Base-by-base conservation (phyloP, 306 rosid genomes). In the Biancaea sappan region DNA sequence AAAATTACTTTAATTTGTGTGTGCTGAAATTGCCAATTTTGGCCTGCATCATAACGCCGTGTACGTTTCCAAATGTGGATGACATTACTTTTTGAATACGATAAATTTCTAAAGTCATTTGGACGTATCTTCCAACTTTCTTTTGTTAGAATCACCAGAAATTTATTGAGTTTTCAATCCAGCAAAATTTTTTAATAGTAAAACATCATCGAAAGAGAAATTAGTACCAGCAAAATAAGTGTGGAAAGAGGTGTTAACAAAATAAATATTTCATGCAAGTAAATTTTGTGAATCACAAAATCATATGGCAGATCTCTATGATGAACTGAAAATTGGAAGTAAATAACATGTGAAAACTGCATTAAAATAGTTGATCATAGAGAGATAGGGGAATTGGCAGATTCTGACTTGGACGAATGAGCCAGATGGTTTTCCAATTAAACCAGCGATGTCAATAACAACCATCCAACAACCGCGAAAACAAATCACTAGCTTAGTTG, bases 391-490 rank as follows among this genome's bases (percentile, higher is more conserved):
- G 19, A 32, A 34, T 69, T 41, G 56, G 46, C 29, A 61, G 38
- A 28, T 66, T 66, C 80, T 66, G 69, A 77, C 57, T 59, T 38
- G 71, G 68, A 67, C 57, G 66, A 69, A 62, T 66, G 63, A 52
- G 78, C 79, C 86, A 84, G 80, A 31, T 76, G 73, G 83, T 77
- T 81, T 73, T 70, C 69, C 66, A 61, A 76, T 78, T 79, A 74
- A 26, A 68, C 50, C 28, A 43, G 25, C 56, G 81, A 82, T 81
- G 67, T 68, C 71, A 71, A 84, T 79, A 89, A 88, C 92, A 83
- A 91, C 94, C 81, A 32, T 82, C 88, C 90, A 88, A 86, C 96
- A 77, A 91, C 96, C 79, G 66, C 67, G 48, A 86, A 81, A 76
- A 71, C 84, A 75, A 85, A 68, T 76, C 86, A 34, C 79, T 37